Percentiles rank a stretch among this genome's conserved stretches.
phyloP scores from a whole-genome alignment of 2,329 filamentous ascomycete genomes.

The Endocalyx cinctus region DNA sequence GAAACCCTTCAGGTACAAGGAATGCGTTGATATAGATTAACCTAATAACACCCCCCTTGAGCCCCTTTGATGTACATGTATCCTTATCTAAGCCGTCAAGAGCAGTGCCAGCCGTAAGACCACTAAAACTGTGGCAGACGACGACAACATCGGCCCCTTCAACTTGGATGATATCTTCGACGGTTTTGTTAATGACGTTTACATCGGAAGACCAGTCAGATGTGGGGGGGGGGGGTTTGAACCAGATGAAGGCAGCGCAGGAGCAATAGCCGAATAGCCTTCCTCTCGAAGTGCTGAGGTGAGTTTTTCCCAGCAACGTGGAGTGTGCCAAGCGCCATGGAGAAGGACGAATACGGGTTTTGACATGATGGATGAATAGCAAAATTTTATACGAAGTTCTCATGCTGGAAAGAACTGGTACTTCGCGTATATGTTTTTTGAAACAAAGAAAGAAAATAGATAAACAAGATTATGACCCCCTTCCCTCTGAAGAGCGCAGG shows the following conservation, averaged over 20 bases:
- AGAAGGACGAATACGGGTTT: slow-evolving; percentile 17
- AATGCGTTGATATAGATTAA: slow-evolving; percentile 20
- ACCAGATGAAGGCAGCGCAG: slow-evolving; percentile 16
- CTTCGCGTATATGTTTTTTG: too few relatives aligned
- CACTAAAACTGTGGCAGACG: slow-evolving; percentile 20
- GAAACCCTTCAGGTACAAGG: slow-evolving; percentile 18
- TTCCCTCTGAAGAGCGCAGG: too few relatives aligned
- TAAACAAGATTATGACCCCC: too few relatives aligned
- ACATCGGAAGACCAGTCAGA: slow-evolving; percentile 16
- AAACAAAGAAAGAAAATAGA: too few relatives aligned
- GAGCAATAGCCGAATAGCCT: slow-evolving; percentile 12
- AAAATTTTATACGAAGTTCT: too few relatives aligned
- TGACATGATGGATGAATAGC: too few relatives aligned
- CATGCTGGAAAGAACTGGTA: too few relatives aligned
- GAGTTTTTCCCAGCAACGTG: slow-evolving; percentile 13
- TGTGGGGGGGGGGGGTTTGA: slow-evolving; percentile 12
- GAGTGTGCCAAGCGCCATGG: slow-evolving; percentile 19
- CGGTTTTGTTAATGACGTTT: slow-evolving; percentile 11
- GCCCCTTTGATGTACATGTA: slow-evolving; percentile 4
- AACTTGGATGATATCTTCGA: slow-evolving; percentile 10
- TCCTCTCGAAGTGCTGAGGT: slow-evolving; percentile 9
- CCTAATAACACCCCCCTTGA: slow-evolving; percentile 16
- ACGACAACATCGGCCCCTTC: slow-evolving; percentile 15
- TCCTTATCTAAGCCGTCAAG: slow-evolving; percentile 19
- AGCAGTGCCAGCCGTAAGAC: slow-evolving; percentile 17